Percentiles rank a stretch among this genome's conserved stretches.
Conservation (phyloP, 345 rosid species). For the Populus nigra region DNA sequence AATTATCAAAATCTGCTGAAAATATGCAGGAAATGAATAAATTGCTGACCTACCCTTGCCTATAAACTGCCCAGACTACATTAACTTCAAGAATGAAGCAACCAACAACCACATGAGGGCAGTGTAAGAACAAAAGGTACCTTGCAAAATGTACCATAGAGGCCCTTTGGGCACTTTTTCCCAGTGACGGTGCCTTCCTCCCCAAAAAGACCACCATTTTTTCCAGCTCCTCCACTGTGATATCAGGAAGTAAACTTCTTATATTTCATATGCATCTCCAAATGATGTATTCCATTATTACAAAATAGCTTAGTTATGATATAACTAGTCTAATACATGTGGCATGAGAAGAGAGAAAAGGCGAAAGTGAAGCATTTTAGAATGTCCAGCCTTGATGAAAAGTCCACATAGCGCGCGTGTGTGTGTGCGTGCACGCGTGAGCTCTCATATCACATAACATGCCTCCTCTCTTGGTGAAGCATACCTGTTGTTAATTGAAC, state of each 20-base stretch:
- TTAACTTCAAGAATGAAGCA: background rate
- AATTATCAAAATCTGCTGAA: background rate
- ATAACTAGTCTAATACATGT: background rate
- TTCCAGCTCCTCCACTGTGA: constrained; percentile 90
- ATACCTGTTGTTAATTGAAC: constrained; percentile 73
- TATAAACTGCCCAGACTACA: background rate
- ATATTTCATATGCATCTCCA: background rate
- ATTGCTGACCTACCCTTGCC: background rate
- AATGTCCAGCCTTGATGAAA: background rate
- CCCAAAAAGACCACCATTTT: constrained; percentile 74
- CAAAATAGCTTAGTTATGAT: background rate
- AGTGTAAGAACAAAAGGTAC: constrained; percentile 35
- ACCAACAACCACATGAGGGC: constrained; percentile 4
- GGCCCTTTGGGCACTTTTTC: constrained; percentile 84
- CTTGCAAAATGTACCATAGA: constrained; percentile 87
- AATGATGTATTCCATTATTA: background rate
- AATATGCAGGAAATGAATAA: background rate
- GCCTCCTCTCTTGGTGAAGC: background rate
- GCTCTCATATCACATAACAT: background rate
- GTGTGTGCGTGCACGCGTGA: background rate
- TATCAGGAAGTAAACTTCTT: constrained; percentile 25
- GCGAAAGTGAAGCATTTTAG: background rate
- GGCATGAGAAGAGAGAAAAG: background rate
- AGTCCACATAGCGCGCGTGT: background rate
- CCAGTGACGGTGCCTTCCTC: constrained; percentile 88